A percentile compares a stretch with the other conserved stretches of the same genome.
Conservation (phyloP, 2,329 filamentous ascomycete species). For the Didymella keratinophila region DNA sequence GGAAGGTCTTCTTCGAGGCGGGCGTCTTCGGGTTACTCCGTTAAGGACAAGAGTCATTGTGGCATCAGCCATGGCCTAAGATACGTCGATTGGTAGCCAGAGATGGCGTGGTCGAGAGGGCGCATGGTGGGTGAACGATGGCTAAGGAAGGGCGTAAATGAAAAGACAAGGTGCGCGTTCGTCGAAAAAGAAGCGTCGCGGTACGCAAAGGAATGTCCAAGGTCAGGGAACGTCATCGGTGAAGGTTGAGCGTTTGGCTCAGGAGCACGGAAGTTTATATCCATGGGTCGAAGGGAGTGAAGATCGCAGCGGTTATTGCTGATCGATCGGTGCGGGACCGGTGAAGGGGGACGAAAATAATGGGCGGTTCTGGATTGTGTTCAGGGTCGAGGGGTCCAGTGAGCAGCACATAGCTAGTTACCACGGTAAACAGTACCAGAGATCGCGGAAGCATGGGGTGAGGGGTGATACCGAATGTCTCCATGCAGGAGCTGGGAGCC, state of each 20-base stretch:
- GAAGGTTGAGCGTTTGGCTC: not conserved
- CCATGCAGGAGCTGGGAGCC: conserved; percentile 28
- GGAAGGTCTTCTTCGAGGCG: conserved; percentile 26
- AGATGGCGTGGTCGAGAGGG: not conserved
- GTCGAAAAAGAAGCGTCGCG: conserved; percentile 25
- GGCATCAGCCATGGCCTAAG: not conserved
- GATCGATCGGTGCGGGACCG: not conserved
- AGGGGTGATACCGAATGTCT: conserved; percentile 38
- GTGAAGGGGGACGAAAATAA: conserved; percentile 7
- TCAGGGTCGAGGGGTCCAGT: not conserved
- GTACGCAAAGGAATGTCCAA: conserved; percentile 7
- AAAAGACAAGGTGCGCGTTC: conserved; percentile 13
- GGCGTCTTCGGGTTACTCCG: conserved; percentile 9
- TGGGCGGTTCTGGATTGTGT: conserved; percentile 5
- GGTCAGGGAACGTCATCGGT: not conserved
- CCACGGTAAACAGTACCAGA: conserved; percentile 39
- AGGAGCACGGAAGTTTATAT: not conserved
- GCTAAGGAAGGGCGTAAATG: not conserved
- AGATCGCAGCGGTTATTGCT: not conserved
- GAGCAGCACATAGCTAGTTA: conserved; percentile 26
- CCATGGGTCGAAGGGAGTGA: not conserved
- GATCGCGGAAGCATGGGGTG: conserved; percentile 29
- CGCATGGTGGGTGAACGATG: not conserved
- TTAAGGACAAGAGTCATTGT: not conserved
- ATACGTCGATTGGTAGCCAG: not conserved